Percentiles rank a stretch among this genome's conserved stretches.
These are phyloP conservation scores for Abortiporus biennis DNA, from an alignment of 1,284 basidiomycete species.

Conservation along the genomic window DNA sequence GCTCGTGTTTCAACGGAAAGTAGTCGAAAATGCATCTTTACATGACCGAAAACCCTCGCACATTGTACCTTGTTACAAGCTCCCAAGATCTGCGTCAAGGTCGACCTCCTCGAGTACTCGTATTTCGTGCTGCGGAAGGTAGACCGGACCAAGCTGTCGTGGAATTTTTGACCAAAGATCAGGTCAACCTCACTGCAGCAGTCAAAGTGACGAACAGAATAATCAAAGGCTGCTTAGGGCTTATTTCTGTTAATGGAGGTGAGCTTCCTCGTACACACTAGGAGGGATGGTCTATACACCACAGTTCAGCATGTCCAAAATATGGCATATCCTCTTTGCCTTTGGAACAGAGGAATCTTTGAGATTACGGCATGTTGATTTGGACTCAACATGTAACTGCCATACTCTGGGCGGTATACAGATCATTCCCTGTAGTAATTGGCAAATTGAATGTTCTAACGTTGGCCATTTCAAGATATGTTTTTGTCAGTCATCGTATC, in stretches of 20 bases:
- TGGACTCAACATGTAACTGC: too few relatives aligned
- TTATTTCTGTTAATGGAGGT: constrained; percentile 69
- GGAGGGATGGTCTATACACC: constrained; percentile 1
- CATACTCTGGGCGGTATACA: too few relatives aligned
- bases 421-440: too few relatives aligned
- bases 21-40: constrained; percentile 80
- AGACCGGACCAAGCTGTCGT: constrained; percentile 66
- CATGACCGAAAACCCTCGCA: constrained; percentile 56
- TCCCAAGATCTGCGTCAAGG: constrained; percentile 57
- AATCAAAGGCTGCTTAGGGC: constrained; percentile 79
- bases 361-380: too few relatives aligned
- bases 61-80: constrained; percentile 67
- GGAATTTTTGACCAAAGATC: constrained; percentile 71
- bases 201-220: constrained; percentile 57
- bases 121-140: constrained; percentile 61
- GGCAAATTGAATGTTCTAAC: not conserved
- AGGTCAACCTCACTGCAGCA: constrained; percentile 62
- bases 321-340: too few relatives aligned
- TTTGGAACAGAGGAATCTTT: too few relatives aligned
- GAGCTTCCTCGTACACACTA: constrained; percentile 23
- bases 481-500: constrained; percentile 76
- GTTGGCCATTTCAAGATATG: constrained; percentile 44
- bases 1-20: too few relatives aligned
- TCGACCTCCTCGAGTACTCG: constrained; percentile 53
- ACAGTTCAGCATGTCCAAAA: not conserved